A percentile compares a stretch with the other conserved stretches of the same genome.
Conservation (phyloP, 2,329 filamentous ascomycete genomes). For the Amauroascus verrucosus region DNA sequence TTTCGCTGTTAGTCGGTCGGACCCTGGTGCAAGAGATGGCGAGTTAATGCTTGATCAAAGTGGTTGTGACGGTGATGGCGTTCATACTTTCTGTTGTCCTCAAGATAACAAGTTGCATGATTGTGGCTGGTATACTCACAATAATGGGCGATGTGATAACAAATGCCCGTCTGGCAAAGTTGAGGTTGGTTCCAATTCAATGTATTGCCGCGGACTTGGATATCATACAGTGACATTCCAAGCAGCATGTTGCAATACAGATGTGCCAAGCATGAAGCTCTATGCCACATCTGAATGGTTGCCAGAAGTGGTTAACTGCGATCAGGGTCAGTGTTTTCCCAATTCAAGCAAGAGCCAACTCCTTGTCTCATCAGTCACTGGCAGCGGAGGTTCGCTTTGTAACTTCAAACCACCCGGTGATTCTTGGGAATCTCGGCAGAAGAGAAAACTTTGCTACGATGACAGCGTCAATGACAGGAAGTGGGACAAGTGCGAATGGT, state of each 20-base stretch:
- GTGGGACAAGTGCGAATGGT: too few relatives aligned
- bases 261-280: not conserved
- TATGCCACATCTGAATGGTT: not conserved
- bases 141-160: not conserved
- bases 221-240: not conserved
- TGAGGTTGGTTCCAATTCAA: constrained; percentile 8
- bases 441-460: too few relatives aligned
- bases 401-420: too few relatives aligned
- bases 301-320: not conserved
- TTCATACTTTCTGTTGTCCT: constrained; percentile 8
- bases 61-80: not conserved
- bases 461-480: too few relatives aligned
- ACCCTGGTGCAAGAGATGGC: not conserved
- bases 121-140: not conserved
- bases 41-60: constrained; percentile 8
- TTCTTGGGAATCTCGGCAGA: too few relatives aligned
- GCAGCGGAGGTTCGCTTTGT: too few relatives aligned
- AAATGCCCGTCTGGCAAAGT: not conserved
- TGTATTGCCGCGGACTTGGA: too few relatives aligned
- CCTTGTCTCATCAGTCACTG: too few relatives aligned
- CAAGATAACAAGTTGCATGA: not conserved
- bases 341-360: not conserved
- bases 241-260: constrained; percentile 7
- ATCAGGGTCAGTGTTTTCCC: not conserved
- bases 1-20: not conserved